phyloP scores from a whole-genome alignment of 768 basidiomycete genomes.

The Dictyophora rubrovolvata region DNA sequence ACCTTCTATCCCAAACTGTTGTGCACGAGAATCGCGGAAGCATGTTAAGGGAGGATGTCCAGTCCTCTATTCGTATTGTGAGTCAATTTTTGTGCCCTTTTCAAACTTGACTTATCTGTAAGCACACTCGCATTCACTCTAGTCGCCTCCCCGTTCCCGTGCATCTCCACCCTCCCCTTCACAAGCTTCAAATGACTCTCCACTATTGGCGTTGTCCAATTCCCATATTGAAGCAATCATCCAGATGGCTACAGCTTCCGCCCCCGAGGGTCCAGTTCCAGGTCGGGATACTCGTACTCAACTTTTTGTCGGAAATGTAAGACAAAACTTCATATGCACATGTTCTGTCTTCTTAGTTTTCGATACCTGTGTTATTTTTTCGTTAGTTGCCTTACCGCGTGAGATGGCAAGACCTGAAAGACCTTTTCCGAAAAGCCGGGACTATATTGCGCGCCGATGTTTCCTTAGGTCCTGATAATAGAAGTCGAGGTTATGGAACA shows the following conservation, averaged over 20 bases:
- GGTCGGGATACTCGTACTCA: slow-evolving; percentile 85
- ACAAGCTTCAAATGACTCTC: not conserved
- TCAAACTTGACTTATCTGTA: not conserved
- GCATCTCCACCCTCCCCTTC: not conserved
- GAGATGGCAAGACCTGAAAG: slow-evolving; percentile 98
- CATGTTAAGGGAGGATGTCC: not conserved
- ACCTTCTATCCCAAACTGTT: not conserved
- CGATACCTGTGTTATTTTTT: slow-evolving; percentile 8
- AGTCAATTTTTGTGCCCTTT: not conserved
- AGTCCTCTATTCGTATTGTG: not conserved
- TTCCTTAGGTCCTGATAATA: slow-evolving; percentile 76
- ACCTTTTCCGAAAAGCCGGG: slow-evolving; percentile 91
- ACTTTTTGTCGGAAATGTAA: slow-evolving; percentile 91
- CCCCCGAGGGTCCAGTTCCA: slow-evolving; percentile 41
- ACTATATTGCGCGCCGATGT: slow-evolving; percentile 76
- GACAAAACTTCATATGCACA: slow-evolving; percentile 20
- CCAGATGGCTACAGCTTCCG: slow-evolving; percentile 74
- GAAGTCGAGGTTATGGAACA: slow-evolving; percentile 89
- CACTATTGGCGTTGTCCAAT: not conserved
- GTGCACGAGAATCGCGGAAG: not conserved
- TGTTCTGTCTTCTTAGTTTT: slow-evolving; percentile 4
- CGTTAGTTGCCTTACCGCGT: slow-evolving; percentile 87
- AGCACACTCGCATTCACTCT: not conserved
- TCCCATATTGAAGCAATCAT: slow-evolving; percentile 80
- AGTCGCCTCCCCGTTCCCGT: not conserved